phyloP scores from a whole-genome alignment of 2,329 filamentous ascomycete genomes.

The Chlorencoelia australis region DNA sequence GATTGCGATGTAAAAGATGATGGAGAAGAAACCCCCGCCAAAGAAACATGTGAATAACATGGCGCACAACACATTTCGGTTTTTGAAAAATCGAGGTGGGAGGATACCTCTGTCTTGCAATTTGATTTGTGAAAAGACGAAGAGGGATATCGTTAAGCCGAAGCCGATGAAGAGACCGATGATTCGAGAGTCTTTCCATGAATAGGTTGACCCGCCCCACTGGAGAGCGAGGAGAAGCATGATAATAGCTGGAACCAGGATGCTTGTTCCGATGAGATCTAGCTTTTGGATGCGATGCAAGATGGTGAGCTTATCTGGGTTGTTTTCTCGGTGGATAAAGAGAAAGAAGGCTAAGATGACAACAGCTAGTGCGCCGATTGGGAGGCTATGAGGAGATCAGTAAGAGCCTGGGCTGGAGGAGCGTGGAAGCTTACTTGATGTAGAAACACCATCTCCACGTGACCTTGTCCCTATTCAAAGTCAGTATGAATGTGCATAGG shows the following conservation, averaged over 20 bases:
- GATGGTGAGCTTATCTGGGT: constrained; percentile 16
- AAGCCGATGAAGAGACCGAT: constrained; percentile 29
- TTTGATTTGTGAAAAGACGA: constrained; percentile 26
- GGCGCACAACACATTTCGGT: constrained; percentile 16
- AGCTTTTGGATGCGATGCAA: constrained; percentile 22
- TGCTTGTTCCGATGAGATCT: constrained; percentile 28
- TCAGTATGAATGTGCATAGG: constrained; percentile 1
- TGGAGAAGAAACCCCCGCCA: constrained; percentile 21
- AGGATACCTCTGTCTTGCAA: constrained; percentile 27
- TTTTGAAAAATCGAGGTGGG: constrained; percentile 29
- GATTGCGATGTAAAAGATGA: constrained; percentile 26
- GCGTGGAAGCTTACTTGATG: constrained; percentile 11
- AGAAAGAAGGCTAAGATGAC: constrained; percentile 31
- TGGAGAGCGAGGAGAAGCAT: constrained; percentile 31
- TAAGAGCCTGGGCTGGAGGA: not conserved
- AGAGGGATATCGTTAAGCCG: constrained; percentile 24
- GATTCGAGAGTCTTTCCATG: constrained; percentile 27
- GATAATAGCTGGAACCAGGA: constrained; percentile 29
- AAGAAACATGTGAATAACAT: constrained; percentile 18
- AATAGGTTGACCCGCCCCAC: constrained; percentile 30
- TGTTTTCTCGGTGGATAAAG: constrained; percentile 30
- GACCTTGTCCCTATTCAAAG: constrained; percentile 12
- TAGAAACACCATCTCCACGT: constrained; percentile 27
- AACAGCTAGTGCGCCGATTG: constrained; percentile 30
- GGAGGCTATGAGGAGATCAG: constrained; percentile 12